Base-by-base conservation (phyloP, 73 alveolate species). In the Paramecium sonneborni region DNA sequence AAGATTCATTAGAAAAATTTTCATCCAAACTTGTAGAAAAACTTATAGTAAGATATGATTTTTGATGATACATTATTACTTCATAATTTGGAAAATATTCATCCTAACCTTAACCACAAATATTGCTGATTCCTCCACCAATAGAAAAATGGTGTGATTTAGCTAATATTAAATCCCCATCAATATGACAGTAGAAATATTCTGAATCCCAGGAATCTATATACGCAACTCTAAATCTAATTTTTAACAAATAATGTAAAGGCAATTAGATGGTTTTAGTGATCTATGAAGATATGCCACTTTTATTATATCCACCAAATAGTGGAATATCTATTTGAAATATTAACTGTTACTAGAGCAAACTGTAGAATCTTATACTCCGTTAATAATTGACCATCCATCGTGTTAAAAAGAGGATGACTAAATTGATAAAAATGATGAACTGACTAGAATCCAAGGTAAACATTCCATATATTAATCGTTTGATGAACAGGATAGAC, bases 181-280 rank as follows among this genome's bases (percentile, higher is more conserved):
- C 74, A 41, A 79, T n/a, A 2, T 23, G 7, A 9, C 12, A 11
- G 74, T 21, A 79, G 30, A 28, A 21, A 20, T 43, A 20, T 62
- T 79, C 90, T 41, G 12, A 12, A 26, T 79, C 35, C 90, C 90
- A 79, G 5, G 90, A 43, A 44, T 79, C 90, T 0, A 79, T 43
- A 14, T 3, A 52, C 34, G 3, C 5, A 52, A n/a, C 15, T 20
- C 68, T 52, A 52, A 52, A 52, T 52, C 5, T 52, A 18, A 52
- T 52, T 52, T 52, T 52, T 3, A 52, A 1, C 32, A 3, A 4
- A 52, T 5, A 3, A 20, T 52, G 68, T 1, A 12, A 2, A 18
- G 68, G 32, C 3, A 52, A 18, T n/a, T 52, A n/a, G 23, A 52
- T 20, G 2, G 3, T 52, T 1, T 18, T 20, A 14, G 2, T 4